phyloP scores from a whole-genome alignment of 2,329 filamentous ascomycete genomes.

The Diaporthe citrichinensis region DNA sequence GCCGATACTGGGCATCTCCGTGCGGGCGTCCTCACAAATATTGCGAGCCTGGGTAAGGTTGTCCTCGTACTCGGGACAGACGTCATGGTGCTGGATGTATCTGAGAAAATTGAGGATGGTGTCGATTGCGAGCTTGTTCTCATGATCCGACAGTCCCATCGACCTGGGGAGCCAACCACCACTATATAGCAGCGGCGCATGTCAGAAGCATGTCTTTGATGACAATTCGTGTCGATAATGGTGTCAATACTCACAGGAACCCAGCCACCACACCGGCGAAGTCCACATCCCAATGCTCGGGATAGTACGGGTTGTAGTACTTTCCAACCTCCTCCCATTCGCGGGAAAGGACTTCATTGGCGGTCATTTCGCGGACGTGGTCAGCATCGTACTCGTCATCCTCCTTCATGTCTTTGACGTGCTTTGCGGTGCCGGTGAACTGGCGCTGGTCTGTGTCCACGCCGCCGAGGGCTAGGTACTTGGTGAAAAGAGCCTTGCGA shows the following conservation, averaged over 20 bases:
- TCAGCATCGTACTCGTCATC: conserved; percentile 65
- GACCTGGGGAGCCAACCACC: conserved; percentile 70
- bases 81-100: conserved; percentile 87
- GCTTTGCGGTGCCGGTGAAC: conserved; percentile 71
- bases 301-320: conserved; percentile 65
- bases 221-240: neutral
- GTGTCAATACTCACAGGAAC: conserved; percentile 74
- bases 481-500: conserved; percentile 77
- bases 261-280: conserved; percentile 84
- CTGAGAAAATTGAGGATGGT: conserved; percentile 89
- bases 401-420: conserved; percentile 54
- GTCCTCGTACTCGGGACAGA: conserved; percentile 83
- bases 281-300: conserved; percentile 80
- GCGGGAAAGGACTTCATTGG: conserved; percentile 71
- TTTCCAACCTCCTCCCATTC: conserved; percentile 54
- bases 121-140: conserved; percentile 72
- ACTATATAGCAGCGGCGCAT: conserved; percentile 49
- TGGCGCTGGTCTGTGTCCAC: conserved; percentile 71
- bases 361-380: conserved; percentile 75
- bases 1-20: conserved; percentile 75
- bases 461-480: conserved; percentile 87
- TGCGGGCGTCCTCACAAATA: conserved; percentile 76
- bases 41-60: conserved; percentile 76
- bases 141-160: conserved; percentile 67
- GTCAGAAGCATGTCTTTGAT: neutral